Conservation (phyloP, 495 filamentous ascomycete genomes). For the Rusavskia elegans region DNA sequence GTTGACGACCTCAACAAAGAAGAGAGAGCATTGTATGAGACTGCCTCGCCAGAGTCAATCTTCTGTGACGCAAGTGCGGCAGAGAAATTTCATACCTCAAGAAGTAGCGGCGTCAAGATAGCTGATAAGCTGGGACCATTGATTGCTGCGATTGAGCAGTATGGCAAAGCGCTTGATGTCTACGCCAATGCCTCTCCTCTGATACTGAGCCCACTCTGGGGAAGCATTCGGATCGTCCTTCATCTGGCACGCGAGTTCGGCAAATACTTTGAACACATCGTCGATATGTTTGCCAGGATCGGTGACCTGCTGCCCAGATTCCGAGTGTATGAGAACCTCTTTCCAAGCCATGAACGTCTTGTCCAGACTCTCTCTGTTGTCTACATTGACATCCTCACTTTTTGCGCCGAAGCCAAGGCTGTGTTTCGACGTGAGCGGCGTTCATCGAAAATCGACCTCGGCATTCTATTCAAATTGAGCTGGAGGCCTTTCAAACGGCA, state of each 20-base stretch:
- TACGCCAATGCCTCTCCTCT: constrained; percentile 19
- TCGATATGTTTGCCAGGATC: constrained; percentile 23
- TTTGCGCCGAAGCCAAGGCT: constrained; percentile 20
- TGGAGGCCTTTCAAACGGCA: constrained; percentile 15
- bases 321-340: constrained; percentile 16
- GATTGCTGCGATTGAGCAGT: constrained; percentile 21
- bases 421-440: constrained; percentile 14
- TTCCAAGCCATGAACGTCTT: constrained; percentile 18
- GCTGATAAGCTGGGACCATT: constrained; percentile 17
- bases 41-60: constrained; percentile 14
- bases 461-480: background rate
- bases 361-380: constrained; percentile 16
- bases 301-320: constrained; percentile 24
- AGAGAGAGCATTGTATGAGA: constrained; percentile 11
- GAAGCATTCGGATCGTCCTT: constrained; percentile 23
- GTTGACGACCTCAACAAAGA: constrained; percentile 14
- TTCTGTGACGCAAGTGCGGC: constrained; percentile 19
- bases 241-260: constrained; percentile 18
- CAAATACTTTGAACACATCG: constrained; percentile 22
- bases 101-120: constrained; percentile 13
- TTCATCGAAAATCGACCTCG: background rate
- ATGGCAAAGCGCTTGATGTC: constrained; percentile 24
- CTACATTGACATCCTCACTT: constrained; percentile 25
- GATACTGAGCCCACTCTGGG: constrained; percentile 26
- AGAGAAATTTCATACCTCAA: constrained; percentile 13